Base-by-base conservation (phyloP, 2,329 filamentous ascomycete species). In the Pseudogymnoascus sp. region DNA sequence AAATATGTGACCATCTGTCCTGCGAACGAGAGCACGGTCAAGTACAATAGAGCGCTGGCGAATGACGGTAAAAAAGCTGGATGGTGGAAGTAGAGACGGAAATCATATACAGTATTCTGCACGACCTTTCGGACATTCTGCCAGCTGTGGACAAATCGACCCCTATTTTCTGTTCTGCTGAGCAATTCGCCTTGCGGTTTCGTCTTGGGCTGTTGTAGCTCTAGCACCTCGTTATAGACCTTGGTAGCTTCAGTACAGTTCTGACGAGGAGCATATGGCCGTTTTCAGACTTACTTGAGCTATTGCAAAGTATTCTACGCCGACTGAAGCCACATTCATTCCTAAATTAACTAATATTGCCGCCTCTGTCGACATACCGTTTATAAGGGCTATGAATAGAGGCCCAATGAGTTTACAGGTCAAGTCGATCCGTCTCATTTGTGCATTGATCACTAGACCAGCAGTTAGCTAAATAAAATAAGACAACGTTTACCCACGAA, bases 1-100 rank as follows among this genome's bases (percentile, higher is more conserved):
- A 88, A 77, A 65, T 83, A 88, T 0, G 85, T 86, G 60, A 85
- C 76, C 82, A 87, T 86, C 66, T 86, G 84, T 0, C 82, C 83
- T 0, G 76, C 75, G 65, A 85, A 84, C 6, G 76, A 79, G 2
- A 86, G 72, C 0, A 85, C 82, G 0, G 82, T 88, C 57, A 87
- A 75, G 68, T 87, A 87, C 1, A 87, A 78, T 0, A 88, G 70
- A 0, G 82, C 76, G 0, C 81, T 74, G 0, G 84, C 75, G 58
- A 88, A 76, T 0, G 85, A 88, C 0, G 86, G 80, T 0, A 86
- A 72, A 64, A 87, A 82, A 0, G 80, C 83, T 0, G 72, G 74
- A 63, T 87, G 83, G 2, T 70, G 67, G 62, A 81, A 66, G 68
- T 87, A 88, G 30, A 58, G 47, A 20, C 28, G 28, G 7, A 61